Base-by-base conservation (phyloP, 257 asterid species). In the Linderniella brevidens region DNA sequence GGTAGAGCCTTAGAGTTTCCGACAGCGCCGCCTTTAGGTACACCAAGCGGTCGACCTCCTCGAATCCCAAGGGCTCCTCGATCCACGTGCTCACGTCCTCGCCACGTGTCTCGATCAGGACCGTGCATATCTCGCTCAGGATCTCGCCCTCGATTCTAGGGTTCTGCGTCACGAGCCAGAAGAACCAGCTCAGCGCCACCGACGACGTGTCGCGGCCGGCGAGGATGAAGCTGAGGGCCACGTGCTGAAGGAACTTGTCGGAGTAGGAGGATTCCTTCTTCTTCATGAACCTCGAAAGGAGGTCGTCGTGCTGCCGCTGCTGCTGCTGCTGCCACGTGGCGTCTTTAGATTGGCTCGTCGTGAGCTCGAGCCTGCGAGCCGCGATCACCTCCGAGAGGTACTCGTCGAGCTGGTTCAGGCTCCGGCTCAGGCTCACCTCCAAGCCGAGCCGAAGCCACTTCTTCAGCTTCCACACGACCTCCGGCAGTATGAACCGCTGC, bases 151-250 rank as follows among this genome's bases (percentile, higher is more conserved):
- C 94, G 19, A 75, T 78, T 37, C 58, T 48, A 5, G 93, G 92
- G 15, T 82, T 73, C 38, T 82, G 86, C 17, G 65, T 77, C 56
- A 78, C 58, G 49, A 73, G 69, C 94, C 94, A 86, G 68, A 86
- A 86, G 73, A 82, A 86, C 96, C 96, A 86, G 68, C 93, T 76
- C 40, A 86, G 66, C 1, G 96, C 96, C 0, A 70, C 96, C 0
- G 96, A 82, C 18, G 96, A 86, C 36, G 96, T 86, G 79, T 86
- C 96, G 0, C 96, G 75, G 41, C 96, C 96, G 17, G 96, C 96
- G 62, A 86, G 78, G 75, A 86, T 79, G 79, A 86, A 86, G 46
- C 76, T 86, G 50, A 86, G 93, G 4, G 96, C 96, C 72, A 86
- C 94, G 52, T 79, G 77, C 46, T 79, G 88, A 56, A 82, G 32